Conservation (phyloP, 75 land plant species). For the Pinus taeda region DNA sequence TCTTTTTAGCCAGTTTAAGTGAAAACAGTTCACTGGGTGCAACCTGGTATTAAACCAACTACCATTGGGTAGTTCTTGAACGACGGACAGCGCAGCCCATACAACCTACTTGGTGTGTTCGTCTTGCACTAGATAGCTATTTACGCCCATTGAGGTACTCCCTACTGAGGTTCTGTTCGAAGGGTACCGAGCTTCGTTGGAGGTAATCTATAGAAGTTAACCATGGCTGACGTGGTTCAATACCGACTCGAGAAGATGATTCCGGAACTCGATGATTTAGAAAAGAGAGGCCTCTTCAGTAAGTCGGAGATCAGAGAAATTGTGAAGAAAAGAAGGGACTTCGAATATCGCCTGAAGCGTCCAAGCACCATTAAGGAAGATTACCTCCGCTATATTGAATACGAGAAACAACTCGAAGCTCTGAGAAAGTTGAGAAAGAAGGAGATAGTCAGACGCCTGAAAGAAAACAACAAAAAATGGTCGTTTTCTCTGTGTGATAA, state of each 20-base stretch:
- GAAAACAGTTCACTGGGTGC: no score
- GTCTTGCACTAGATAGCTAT: no score
- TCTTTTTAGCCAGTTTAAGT: no score
- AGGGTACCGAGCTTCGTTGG: no score
- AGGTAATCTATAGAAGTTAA: not conserved
- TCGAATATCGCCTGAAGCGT: conserved; percentile 87
- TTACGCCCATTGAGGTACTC: no score
- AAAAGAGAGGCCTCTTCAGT: conserved; percentile 67
- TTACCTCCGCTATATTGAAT: conserved; percentile 75
- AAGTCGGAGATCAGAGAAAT: conserved; percentile 69
- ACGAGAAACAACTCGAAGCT: conserved; percentile 75
- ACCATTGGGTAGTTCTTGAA: no score
- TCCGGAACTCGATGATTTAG: conserved; percentile 88
- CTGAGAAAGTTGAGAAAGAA: conserved; percentile 66
- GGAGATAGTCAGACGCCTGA: conserved; percentile 24
- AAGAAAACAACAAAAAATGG: conserved; percentile 34
- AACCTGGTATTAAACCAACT: no score
- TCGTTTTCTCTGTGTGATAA: conserved; percentile 60
- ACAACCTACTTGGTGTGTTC: no score
- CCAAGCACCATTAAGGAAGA: conserved; percentile 73
- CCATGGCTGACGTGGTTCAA: conserved; percentile 97
- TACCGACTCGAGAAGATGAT: conserved; percentile 85
- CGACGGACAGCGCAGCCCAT: no score
- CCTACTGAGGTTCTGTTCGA: no score
- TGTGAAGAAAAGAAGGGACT: conserved; percentile 69